These are phyloP conservation scores for Linaria vulgaris DNA, from an alignment of 257 asterid genomes.

Conservation along the genomic window DNA sequence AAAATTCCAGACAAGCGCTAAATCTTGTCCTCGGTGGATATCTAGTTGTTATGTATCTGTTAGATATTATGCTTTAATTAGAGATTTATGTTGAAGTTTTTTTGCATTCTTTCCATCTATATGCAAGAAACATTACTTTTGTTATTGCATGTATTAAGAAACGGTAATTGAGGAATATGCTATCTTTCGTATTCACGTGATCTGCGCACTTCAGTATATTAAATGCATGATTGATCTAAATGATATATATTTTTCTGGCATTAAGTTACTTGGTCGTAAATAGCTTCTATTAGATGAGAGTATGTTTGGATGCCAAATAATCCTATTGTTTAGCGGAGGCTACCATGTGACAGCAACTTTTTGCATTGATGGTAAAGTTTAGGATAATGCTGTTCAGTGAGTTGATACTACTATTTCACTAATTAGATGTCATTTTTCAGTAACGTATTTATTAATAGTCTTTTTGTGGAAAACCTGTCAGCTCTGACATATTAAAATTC, in stretches of 20 bases:
- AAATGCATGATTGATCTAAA: slow-evolving; percentile 1
- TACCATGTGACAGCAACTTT: not conserved
- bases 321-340: too few relatives aligned
- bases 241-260: too few relatives aligned
- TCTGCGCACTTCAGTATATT: not conserved
- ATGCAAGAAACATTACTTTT: not conserved
- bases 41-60: not conserved
- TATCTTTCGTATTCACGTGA: not conserved
- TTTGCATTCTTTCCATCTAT: not conserved
- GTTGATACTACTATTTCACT: not conserved
- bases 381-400: slow-evolving; percentile 16
- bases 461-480: slow-evolving; percentile 7
- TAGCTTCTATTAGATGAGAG: not conserved
- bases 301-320: too few relatives aligned
- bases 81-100: not conserved
- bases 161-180: not conserved
- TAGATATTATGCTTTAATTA: not conserved
- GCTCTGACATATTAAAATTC: slow-evolving; percentile 10
- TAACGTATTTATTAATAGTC: slow-evolving; percentile 3
- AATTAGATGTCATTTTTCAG: slow-evolving; percentile 3
- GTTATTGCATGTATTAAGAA: not conserved
- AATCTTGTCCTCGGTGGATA: too few relatives aligned
- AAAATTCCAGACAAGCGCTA: too few relatives aligned
- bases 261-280: not conserved
- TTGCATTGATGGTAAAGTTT: not conserved